Evolutionary conservation across 345 rosid species (phyloP).

Genomic region (Isatis tinctoria): DNA sequence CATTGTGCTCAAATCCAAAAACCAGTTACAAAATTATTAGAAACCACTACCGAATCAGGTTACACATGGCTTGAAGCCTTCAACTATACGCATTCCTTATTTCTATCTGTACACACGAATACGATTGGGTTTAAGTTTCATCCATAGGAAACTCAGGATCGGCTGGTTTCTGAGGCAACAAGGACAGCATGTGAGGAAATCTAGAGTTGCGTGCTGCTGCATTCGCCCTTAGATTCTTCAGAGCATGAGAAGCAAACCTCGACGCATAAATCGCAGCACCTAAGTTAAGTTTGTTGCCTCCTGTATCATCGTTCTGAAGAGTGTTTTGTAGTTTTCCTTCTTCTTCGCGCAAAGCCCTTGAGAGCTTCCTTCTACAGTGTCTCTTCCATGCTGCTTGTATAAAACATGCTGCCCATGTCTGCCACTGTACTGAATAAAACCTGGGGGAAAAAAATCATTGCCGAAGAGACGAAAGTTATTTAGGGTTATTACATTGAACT

Average conservation of each 20-base stretch:
- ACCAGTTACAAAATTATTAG: no score
- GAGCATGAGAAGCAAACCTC: slow-evolving; percentile 51
- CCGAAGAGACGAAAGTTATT: not conserved
- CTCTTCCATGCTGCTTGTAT: slow-evolving; percentile 44
- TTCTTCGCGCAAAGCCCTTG: slow-evolving; percentile 31
- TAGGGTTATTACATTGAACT: not conserved
- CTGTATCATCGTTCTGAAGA: slow-evolving; percentile 31
- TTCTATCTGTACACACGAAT: not conserved
- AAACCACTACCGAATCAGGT: no score
- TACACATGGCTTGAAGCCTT: no score
- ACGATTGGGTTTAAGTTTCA: slow-evolving; percentile 2
- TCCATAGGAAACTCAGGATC: slow-evolving; percentile 53
- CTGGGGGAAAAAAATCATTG: slow-evolving; percentile 16
- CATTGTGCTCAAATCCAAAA: no score
- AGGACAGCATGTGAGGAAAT: slow-evolving; percentile 37
- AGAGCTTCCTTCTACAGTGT: slow-evolving; percentile 32
- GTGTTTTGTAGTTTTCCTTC: slow-evolving; percentile 34
- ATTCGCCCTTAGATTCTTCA: slow-evolving; percentile 38
- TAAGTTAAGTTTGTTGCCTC: slow-evolving; percentile 34
- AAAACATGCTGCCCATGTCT: slow-evolving; percentile 36
- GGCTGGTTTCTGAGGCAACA: slow-evolving; percentile 71
- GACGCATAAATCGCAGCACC: slow-evolving; percentile 57
- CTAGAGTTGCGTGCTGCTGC: slow-evolving; percentile 18
- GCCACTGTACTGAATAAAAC: slow-evolving; percentile 34
- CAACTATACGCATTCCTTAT: no score